These are phyloP conservation scores for Tetradesmus lagerheimii DNA, from an alignment of 139 green algal species.

Conservation along the genomic window DNA sequence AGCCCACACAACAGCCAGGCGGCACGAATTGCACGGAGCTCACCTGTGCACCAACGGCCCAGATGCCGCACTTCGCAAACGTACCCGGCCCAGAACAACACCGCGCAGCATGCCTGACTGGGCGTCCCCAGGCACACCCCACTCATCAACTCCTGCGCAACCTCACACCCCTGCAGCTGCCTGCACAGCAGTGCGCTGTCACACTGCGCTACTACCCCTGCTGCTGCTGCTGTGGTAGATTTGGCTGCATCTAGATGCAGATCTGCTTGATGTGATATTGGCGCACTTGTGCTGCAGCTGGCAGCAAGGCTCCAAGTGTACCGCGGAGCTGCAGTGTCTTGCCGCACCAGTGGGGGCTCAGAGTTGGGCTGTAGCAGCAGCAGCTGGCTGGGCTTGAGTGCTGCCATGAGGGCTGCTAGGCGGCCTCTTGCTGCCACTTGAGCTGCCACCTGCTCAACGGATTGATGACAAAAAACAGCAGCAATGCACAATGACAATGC, in stretches of 20 bases:
- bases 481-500: no score
- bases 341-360: not conserved
- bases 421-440: slow-evolving; percentile 3
- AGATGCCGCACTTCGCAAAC: not conserved
- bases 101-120: not conserved
- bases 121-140: not conserved
- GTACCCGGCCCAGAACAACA: slow-evolving; percentile 25
- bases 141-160: not conserved
- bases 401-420: slow-evolving; percentile 2
- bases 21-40: not conserved
- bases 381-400: not conserved
- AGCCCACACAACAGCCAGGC: no score
- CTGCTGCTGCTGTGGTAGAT: slow-evolving; percentile 26
- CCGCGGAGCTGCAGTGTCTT: not conserved
- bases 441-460: not conserved
- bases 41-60: slow-evolving; percentile 23
- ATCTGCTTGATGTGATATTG: not conserved
- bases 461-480: not conserved
- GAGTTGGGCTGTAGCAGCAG: not conserved
- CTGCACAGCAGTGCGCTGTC: not conserved
- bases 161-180: not conserved
- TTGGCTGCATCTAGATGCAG: slow-evolving; percentile 5
- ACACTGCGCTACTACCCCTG: not conserved
- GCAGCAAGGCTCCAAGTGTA: not conserved
- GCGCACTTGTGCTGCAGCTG: not conserved